Evolutionary conservation across 306 rosid genomes (phyloP).

Genomic region (Vigna nakashimae): DNA sequence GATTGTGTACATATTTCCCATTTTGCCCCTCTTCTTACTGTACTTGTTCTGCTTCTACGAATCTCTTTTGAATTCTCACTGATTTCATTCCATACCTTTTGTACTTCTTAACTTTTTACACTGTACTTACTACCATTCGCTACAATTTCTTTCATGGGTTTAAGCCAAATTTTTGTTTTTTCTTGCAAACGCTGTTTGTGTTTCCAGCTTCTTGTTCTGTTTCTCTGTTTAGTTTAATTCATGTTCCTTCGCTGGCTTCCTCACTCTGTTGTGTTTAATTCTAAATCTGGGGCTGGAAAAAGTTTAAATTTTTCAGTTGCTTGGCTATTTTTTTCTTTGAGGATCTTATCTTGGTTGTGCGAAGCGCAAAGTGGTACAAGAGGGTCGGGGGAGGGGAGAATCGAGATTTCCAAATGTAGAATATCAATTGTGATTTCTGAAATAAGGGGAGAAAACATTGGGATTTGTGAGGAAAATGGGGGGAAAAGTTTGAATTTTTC

Average conservation of each 20-base stretch:
- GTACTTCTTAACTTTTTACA: conserved; percentile 3
- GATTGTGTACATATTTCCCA: conserved; percentile 17
- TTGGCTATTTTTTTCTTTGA: neutral
- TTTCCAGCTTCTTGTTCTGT: neutral
- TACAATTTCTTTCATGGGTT: neutral
- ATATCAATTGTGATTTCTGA: neutral
- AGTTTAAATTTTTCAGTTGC: neutral
- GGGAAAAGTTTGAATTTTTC: neutral
- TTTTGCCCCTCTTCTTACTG: conserved; percentile 34
- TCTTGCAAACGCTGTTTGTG: neutral
- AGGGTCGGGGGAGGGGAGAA: neutral
- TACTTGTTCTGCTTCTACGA: conserved; percentile 10
- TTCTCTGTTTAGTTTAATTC: neutral
- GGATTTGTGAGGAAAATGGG: neutral
- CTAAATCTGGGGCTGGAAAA: neutral
- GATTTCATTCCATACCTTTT: conserved; percentile 32
- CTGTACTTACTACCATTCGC: conserved; percentile 28
- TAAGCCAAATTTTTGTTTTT: neutral
- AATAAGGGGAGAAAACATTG: neutral
- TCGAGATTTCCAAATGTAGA: neutral
- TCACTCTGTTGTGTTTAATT: conserved; percentile 32
- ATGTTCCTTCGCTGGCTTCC: conserved; percentile 13
- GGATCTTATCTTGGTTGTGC: conserved; percentile 12
- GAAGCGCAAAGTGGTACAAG: neutral
- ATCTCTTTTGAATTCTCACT: conserved; percentile 6